Conservation (phyloP, 73 alveolate species). For the Stentor coeruleus region DNA sequence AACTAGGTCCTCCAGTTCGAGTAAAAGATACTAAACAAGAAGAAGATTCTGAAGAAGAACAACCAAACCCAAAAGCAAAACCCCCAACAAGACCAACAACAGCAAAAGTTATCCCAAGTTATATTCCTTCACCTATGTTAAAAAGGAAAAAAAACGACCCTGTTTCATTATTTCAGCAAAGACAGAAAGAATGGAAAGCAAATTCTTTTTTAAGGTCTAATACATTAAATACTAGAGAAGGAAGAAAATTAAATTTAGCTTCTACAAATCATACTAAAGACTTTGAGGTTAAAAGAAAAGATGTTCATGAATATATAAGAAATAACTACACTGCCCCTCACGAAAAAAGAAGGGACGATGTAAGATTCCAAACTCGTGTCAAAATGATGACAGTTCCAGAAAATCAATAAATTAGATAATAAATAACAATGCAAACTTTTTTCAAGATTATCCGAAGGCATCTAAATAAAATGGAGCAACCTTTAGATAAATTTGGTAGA, state of each 20-base stretch:
- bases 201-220: not conserved
- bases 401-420: not conserved
- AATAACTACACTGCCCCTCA: not conserved
- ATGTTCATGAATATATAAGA: too few relatives aligned
- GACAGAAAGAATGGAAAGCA: not conserved
- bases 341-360: not conserved
- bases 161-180: not conserved
- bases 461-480: not conserved
- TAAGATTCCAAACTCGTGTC: not conserved
- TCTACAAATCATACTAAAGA: too few relatives aligned
- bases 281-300: not conserved
- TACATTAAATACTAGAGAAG: not conserved
- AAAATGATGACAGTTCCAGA: not conserved
- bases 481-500: slow-evolving; percentile 33
- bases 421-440: not conserved
- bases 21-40: not conserved
- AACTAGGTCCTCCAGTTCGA: too few relatives aligned
- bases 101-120: not conserved
- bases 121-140: too few relatives aligned
- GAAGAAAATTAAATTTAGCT: not conserved
- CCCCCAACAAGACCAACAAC: not conserved
- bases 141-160: not conserved
- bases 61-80: not conserved
- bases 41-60: not conserved
- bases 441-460: slow-evolving; percentile 16